Base-by-base conservation (phyloP, 371 early-diverging fungal species). In the Apophysomyces ossiformis region DNA sequence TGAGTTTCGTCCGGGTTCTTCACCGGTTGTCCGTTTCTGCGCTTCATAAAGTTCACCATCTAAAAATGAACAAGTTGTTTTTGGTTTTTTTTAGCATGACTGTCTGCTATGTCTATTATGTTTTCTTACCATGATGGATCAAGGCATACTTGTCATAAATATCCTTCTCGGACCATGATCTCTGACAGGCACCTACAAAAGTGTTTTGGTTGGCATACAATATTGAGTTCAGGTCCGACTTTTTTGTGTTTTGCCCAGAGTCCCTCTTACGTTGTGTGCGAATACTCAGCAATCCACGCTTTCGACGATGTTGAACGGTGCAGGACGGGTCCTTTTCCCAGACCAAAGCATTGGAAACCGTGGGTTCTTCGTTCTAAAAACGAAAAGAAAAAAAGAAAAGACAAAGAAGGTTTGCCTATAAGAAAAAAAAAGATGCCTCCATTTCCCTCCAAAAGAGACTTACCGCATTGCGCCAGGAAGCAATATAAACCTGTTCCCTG, bases 381-480 rank as follows among this genome's bases (percentile, higher is more conserved):
- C 16, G 59, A 36, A 26, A 8, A 21, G n/a, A n/a, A 21, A 12
- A 5, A 16, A 21, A 35, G 26, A 37, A 37, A 58, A 57, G 6
- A 36, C n/a, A n/a, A 43, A 37, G 13, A 37, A 39, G 60, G 18
- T 11, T 7, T 41, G 7, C 18, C 12, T 60, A 7, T 39, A 2
- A 47, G 7, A 47, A 47, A 43, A 15, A 43, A 4, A 43, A 43
- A 43, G 43, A 4, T 26, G 32, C 32, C 32, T 26, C 32, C 32
- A 26, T 26, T n/a, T 26, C 32, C 32, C 32, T 26, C 32, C 21
- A 1, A 43, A 58, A 38, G 1, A 59, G 38, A 41, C 38, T 26
- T 61, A 61, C 61, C 18, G 8, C 21, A 18, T 43, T 61, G 9
- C 61, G 44, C 61, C 61, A 61, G 11, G 41, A 43, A 13, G 61